These are phyloP conservation scores for Coniella lustricola DNA, from an alignment of 2,329 filamentous ascomycete species.

Conservation along the genomic window DNA sequence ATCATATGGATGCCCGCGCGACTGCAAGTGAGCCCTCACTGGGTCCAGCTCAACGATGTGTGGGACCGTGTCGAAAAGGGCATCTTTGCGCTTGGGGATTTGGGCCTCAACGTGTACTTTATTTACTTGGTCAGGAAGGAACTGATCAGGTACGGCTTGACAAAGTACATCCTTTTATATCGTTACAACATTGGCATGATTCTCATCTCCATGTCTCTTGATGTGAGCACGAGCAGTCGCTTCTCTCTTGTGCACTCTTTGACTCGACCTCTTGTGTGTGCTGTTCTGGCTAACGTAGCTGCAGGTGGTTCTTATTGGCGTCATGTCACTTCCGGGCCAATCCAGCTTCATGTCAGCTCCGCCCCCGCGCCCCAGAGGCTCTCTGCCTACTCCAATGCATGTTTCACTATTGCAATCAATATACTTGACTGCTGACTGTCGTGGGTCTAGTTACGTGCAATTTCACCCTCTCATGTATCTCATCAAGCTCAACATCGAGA, in stretches of 20 bases:
- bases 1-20: constrained; percentile 44
- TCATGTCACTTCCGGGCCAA: constrained; percentile 37
- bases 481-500: constrained; percentile 44
- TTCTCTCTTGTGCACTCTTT: background rate
- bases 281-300: background rate
- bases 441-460: constrained; percentile 32
- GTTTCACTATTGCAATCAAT: too few species aligned
- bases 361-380: background rate
- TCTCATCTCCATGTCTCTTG: constrained; percentile 37
- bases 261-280: too few species aligned
- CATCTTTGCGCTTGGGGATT: constrained; percentile 38
- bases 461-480: constrained; percentile 40
- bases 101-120: constrained; percentile 39
- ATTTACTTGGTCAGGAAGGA: constrained; percentile 35
- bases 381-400: background rate
- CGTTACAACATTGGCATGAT: constrained; percentile 39
- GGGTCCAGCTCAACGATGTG: constrained; percentile 34
- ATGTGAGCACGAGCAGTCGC: constrained; percentile 21
- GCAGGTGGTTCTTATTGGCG: constrained; percentile 30
- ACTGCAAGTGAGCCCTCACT: constrained; percentile 31
- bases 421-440: background rate
- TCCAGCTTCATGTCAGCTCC: constrained; percentile 32
- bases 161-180: constrained; percentile 38
- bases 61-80: constrained; percentile 45
- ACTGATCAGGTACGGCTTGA: constrained; percentile 37